These are phyloP conservation scores for Nitzschia inconspicua DNA, from an alignment of 108 stramenopile species.

Conservation along the genomic window DNA sequence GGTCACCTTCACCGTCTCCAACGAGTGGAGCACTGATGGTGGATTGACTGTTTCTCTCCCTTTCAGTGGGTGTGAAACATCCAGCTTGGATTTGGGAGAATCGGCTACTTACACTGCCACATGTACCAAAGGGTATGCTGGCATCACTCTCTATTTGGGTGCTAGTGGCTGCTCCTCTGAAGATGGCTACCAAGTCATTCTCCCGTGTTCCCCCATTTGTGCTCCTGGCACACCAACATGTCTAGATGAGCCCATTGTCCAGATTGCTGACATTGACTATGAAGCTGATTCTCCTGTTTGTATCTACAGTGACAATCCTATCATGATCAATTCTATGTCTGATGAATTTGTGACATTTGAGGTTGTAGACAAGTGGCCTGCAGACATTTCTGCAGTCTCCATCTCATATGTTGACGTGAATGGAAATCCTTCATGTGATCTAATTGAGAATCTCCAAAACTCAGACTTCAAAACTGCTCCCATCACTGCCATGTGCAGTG, in stretches of 20 bases:
- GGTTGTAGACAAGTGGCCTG: neutral
- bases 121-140: conserved; percentile 5
- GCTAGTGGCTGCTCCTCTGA: no score
- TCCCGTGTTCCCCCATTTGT: neutral
- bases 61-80: no score
- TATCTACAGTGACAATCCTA: neutral
- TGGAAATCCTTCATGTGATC: neutral
- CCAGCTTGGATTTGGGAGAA: no score
- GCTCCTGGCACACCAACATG: neutral
- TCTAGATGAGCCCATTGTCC: neutral
- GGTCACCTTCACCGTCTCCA: neutral
- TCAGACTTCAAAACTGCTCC: neutral
- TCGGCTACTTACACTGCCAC: no score
- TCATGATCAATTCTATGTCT: neutral
- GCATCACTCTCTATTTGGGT: neutral
- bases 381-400: neutral
- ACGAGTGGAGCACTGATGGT: no score
- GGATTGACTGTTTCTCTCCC: no score
- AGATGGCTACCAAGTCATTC: neutral
- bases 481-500: neutral
- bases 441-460: neutral
- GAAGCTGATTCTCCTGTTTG: neutral
- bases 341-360: neutral
- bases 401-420: neutral
- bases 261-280: conserved; percentile 1